These are phyloP conservation scores for Alternaria alternata DNA, from an alignment of 2,329 filamentous ascomycete species.

Conservation along the genomic window DNA sequence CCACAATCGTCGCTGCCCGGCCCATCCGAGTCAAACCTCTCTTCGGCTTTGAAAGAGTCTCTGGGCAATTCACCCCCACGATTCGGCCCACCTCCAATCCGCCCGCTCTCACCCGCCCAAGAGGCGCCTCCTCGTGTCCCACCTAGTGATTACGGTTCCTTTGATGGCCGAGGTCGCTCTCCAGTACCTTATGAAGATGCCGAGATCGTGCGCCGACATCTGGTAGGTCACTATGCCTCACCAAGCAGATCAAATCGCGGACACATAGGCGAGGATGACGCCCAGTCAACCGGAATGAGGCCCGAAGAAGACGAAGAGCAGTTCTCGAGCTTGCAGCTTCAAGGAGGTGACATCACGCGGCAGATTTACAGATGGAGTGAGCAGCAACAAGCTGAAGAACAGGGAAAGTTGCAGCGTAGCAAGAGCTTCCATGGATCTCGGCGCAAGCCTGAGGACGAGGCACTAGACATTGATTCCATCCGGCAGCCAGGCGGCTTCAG, in stretches of 20 bases:
- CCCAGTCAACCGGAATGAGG: constrained; percentile 54
- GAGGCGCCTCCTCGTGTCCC: constrained; percentile 61
- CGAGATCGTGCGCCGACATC: constrained; percentile 91
- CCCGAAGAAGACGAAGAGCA: constrained; percentile 65
- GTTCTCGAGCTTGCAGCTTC: constrained; percentile 91
- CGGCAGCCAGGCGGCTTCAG: constrained; percentile 93
- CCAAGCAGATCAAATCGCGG: constrained; percentile 46
- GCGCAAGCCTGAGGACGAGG: constrained; percentile 80
- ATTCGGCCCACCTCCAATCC: constrained; percentile 65
- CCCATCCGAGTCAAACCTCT: constrained; percentile 85
- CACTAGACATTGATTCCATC: constrained; percentile 86
- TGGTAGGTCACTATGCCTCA: constrained; percentile 62
- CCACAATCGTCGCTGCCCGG: constrained; percentile 69
- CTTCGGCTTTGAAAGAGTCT: constrained; percentile 82
- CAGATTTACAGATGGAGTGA: constrained; percentile 98
- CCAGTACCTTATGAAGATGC: constrained; percentile 81
- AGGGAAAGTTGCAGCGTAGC: constrained; percentile 74
- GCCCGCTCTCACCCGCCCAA: constrained; percentile 64
- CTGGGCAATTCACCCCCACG: constrained; percentile 74
- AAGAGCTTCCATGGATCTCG: constrained; percentile 85
- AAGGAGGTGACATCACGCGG: constrained; percentile 92
- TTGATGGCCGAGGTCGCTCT: constrained; percentile 69
- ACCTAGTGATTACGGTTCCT: constrained; percentile 83
- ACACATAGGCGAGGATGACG: constrained; percentile 35
- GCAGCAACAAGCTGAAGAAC: constrained; percentile 75